A percentile compares a stretch with the other conserved stretches of the same genome.
Evolutionary conservation across 208 protist genomes (phyloP).

Genomic region (Trichomonas gallinae): DNA sequence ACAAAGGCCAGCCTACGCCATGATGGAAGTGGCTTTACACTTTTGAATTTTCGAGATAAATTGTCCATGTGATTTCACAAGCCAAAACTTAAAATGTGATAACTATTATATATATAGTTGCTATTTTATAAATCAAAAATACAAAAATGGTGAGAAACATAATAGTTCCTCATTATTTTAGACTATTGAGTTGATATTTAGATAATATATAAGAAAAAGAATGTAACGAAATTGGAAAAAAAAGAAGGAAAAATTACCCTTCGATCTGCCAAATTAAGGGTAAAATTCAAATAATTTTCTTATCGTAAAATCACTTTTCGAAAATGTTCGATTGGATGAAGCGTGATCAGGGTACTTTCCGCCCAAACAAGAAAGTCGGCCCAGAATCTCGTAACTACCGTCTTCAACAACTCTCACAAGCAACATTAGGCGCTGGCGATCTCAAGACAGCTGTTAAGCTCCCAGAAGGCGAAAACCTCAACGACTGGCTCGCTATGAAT

Average conservation of each 20-base stretch:
- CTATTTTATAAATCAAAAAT: too few relatives aligned
- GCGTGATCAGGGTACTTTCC: not conserved
- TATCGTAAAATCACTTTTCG: not conserved
- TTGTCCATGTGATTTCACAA: too few relatives aligned
- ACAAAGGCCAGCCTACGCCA: too few relatives aligned
- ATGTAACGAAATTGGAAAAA: too few relatives aligned
- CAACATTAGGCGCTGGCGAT: not conserved
- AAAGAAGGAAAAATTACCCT: not conserved
- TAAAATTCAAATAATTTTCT: not conserved
- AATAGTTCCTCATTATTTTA: too few relatives aligned
- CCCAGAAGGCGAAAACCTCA: slow-evolving; percentile 71
- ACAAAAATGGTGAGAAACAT: too few relatives aligned
- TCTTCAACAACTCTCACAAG: not conserved
- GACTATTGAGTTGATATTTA: too few relatives aligned
- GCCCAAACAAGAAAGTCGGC: not conserved
- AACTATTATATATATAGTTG: too few relatives aligned
- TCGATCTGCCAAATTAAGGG: not conserved
- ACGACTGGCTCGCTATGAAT: slow-evolving; percentile 90
- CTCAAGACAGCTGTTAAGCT: slow-evolving; percentile 33
- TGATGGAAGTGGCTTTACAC: too few relatives aligned
- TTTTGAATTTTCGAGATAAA: too few relatives aligned
- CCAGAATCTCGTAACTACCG: not conserved
- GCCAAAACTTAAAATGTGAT: too few relatives aligned
- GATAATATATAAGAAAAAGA: too few relatives aligned
- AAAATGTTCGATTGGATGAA: not conserved